Base-by-base conservation (phyloP, 2,329 filamentous ascomycete species). In the Chrysoporthe puriensis region DNA sequence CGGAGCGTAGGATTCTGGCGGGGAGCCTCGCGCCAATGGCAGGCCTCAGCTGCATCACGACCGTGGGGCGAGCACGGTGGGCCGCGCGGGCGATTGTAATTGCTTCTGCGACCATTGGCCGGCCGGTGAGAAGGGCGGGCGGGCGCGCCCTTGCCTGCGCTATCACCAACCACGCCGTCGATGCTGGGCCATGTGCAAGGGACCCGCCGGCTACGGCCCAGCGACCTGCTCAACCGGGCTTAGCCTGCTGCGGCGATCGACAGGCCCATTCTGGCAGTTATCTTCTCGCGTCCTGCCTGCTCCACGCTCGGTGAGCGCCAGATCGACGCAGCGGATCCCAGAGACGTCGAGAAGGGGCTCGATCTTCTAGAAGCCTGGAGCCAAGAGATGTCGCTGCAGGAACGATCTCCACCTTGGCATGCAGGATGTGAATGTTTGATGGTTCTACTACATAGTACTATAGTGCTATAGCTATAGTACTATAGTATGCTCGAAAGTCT, bases 141-240 rank as follows among this genome's bases (percentile, higher is more conserved):
- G 56, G 36, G 14, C 26, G 26, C 8, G 16, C 59, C 32, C 59
- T 57, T 48, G 5, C 42, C 18, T 32, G 54, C 46, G 34, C 34
- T 21, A 60, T 63, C 40, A 34, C 61, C 61, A 63, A 54, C 36
- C 48, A 54, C 50, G 11, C 44, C 36, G 11, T 42, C 44, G 6
- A 21, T 18, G 18, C n/a, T 4, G 48, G 18, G 11, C 18, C 60
- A 62, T 62, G 58, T 61, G 58, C 36, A 54, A 54, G 50, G 50
- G 26, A 32, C 50, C 46, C 16, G 58, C 26, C 14, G 11, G 18
- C 6, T 9, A 26, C 3, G 26, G 40, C 57, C 4, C 26, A 11
- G 21, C 18, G 62, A 66, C 56, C 64, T 66, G 64, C 64, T 62
- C 58, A 36, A 66, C 21, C 4, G 36, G n/a, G 64, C 9, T 66